Evolutionary conservation across 2,329 filamentous ascomycete species (phyloP).

Genomic region (Aspergillus felis): DNA sequence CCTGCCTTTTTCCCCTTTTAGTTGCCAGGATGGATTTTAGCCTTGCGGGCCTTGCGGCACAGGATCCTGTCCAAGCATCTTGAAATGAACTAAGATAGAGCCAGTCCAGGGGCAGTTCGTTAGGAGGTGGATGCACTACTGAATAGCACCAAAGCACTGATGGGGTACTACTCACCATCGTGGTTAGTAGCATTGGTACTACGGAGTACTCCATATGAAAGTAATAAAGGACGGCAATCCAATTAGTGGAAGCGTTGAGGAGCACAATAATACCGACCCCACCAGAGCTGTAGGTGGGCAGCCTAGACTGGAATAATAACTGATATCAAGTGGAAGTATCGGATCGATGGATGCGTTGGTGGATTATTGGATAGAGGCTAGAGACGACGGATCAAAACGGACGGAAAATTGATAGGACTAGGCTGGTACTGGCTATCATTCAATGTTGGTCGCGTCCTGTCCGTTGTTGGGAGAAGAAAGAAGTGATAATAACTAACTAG

Average conservation of each 20-base stretch:
- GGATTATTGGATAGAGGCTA: not conserved
- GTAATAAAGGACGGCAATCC: conserved; percentile 26
- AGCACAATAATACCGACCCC: conserved; percentile 19
- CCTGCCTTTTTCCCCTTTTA: not conserved
- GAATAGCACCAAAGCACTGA: not conserved
- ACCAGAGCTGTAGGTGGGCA: conserved; percentile 16
- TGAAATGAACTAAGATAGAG: not conserved
- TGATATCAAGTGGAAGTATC: not conserved
- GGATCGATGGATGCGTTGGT: not conserved
- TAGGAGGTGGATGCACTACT: not conserved
- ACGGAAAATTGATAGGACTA: not conserved
- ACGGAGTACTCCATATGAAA: not conserved
- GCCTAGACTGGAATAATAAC: not conserved
- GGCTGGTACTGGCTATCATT: not conserved
- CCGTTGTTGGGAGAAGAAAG: not conserved
- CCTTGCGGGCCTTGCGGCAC: not conserved
- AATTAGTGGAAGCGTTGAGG: conserved; percentile 21
- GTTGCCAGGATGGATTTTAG: not conserved
- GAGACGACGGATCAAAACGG: not conserved
- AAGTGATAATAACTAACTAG: not conserved
- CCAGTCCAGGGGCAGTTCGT: conserved; percentile 2
- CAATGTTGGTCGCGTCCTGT: not conserved
- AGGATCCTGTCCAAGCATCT: not conserved
- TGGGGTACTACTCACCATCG: not conserved
- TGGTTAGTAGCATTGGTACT: not conserved